Evolutionary conservation across 2,329 filamentous ascomycete genomes (phyloP), one percentile per base, ranked within the genome.

Genomic region (Penicillium sp.): DNA sequence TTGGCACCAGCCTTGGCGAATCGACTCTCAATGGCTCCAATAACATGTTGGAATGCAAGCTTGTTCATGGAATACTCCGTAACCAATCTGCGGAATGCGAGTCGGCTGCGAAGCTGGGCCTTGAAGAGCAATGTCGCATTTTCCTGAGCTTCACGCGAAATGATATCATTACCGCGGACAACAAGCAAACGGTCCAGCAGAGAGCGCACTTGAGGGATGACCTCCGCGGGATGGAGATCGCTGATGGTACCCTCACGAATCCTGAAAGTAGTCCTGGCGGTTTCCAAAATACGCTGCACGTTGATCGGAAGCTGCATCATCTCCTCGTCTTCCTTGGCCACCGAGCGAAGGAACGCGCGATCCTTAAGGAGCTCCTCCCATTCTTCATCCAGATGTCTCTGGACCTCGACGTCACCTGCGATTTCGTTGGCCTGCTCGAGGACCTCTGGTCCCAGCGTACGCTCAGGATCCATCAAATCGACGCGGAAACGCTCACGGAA

Each of bases 81-180:
- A 40, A 95, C 90, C 53, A 99, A 77, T 52, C 89, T 85, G 73
- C 95, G 95, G 80, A 89, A 98, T 0, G 93, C 87, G 49, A 98
- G 77, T 45, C 88, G 83, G 31, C 90, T 95, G 43, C 93, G 86
- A 49, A 97, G 72, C 62, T 95, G 84, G 12, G 88, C 87, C 75
- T 96, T 97, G 79, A 96, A 89, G 9, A 98, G 77, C 51, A 94
- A 78, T 0, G 90, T 96, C 3, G 94, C 87, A 61, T 87, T 96
- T 42, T 81, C 72, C 60, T 99, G 88, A 7, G 91, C 93, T 69
- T 98, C 91, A 39, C 74, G 68, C 0, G 93, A 96, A 50, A 98
- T 82, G 0, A 75, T 68, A 66, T 98, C 94, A 2, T 81, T 75
- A 54, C 93, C 93, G 57, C 89, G 88, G 57, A 98, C 89, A 58